Conservation (phyloP, 2,329 filamentous ascomycete species). For the Colletotrichum noveboracense region DNA sequence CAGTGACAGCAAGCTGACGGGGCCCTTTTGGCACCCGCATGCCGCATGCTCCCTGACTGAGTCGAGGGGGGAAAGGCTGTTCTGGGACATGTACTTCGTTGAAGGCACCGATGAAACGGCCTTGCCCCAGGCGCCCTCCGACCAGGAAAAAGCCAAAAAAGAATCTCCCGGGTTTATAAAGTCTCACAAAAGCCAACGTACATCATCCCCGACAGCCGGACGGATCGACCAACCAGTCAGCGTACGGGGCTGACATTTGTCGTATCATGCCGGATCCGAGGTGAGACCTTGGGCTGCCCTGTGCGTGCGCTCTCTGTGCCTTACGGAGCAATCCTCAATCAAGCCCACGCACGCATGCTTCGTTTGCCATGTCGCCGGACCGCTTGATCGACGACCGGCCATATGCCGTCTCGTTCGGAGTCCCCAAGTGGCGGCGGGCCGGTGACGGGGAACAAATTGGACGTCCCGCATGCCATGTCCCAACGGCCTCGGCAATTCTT, state of each 20-base stretch:
- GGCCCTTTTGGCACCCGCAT: neutral
- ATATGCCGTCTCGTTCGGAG: neutral
- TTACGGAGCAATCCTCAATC: neutral
- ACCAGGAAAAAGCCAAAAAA: neutral
- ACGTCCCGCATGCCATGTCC: neutral
- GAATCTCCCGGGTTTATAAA: neutral
- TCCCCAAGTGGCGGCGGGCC: neutral
- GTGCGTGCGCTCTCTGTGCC: neutral
- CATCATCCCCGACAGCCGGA: conserved; percentile 2
- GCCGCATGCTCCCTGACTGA: neutral
- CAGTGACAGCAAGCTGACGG: neutral
- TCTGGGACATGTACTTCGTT: neutral
- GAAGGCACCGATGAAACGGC: neutral
- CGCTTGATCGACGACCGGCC: neutral
- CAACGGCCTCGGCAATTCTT: neutral
- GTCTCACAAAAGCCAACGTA: neutral
- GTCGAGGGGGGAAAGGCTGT: neutral
- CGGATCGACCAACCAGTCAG: conserved; percentile 14
- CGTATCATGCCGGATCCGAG: conserved; percentile 8
- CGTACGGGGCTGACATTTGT: conserved; percentile 7
- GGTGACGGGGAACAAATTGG: neutral
- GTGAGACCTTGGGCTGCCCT: conserved; percentile 13
- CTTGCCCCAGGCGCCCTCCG: neutral
- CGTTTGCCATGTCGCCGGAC: neutral
- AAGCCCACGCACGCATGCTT: neutral